These are phyloP conservation scores for Podospora australis DNA, from an alignment of 495 filamentous ascomycete species.

Conservation along the genomic window DNA sequence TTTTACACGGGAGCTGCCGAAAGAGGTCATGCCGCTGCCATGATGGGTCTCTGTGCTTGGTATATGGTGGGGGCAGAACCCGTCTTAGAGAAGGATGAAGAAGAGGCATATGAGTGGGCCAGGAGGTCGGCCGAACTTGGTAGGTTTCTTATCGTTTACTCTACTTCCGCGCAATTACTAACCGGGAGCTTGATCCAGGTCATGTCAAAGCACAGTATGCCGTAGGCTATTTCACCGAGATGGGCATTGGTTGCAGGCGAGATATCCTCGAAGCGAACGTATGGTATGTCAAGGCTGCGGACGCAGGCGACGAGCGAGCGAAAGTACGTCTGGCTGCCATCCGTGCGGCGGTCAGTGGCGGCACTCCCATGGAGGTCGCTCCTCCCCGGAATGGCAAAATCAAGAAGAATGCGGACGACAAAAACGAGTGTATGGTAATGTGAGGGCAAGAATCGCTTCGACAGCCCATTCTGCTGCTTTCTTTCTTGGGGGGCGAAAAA, in stretches of 20 bases:
- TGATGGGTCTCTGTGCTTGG: slow-evolving; percentile 99
- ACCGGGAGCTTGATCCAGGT: slow-evolving; percentile 41
- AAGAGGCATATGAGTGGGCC: slow-evolving; percentile 96
- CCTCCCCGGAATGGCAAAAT: slow-evolving; percentile 43
- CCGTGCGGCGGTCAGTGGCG: slow-evolving; percentile 73
- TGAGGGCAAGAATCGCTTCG: slow-evolving; percentile 24
- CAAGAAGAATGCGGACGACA: slow-evolving; percentile 43
- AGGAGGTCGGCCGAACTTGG: slow-evolving; percentile 75
- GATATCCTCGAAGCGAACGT: slow-evolving; percentile 94
- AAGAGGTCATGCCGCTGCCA: slow-evolving; percentile 74
- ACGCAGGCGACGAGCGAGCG: slow-evolving; percentile 83
- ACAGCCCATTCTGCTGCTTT: not conserved
- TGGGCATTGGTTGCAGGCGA: slow-evolving; percentile 90
- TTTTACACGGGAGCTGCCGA: slow-evolving; percentile 94
- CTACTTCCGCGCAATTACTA: slow-evolving; percentile 9
- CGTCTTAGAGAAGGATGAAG: slow-evolving; percentile 87
- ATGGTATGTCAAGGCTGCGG: slow-evolving; percentile 96
- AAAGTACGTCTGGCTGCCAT: slow-evolving; percentile 82
- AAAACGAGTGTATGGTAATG: slow-evolving; percentile 56
- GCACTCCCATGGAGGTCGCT: slow-evolving; percentile 48
- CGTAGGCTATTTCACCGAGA: slow-evolving; percentile 95
- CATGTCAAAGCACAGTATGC: slow-evolving; percentile 93
- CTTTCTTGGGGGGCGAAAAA: not conserved
- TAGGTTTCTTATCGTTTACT: slow-evolving; percentile 39
- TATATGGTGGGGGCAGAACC: slow-evolving; percentile 95